Base-by-base conservation (phyloP, 371 early-diverging fungal species). In the Fennellomyces sp. region DNA sequence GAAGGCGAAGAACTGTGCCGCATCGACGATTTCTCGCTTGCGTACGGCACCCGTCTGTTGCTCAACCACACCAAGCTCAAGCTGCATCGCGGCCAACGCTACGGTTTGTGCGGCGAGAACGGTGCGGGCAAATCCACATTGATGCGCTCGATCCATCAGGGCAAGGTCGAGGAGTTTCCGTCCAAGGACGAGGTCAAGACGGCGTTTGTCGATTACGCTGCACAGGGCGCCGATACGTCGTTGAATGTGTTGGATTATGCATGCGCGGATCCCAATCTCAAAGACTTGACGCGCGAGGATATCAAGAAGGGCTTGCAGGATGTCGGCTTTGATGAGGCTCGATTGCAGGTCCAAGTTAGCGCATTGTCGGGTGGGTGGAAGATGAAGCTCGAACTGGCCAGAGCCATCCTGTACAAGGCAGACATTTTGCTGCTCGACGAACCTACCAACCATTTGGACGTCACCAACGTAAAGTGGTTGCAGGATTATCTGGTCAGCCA, bases 341-440 rank as follows among this genome's bases (percentile, higher is more conserved):
- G 85, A 65, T 80, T 81, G 26, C 65, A 73, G 26, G 76, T 76
- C 64, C 73, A 81, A 13, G 90, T 90, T 23, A 80, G 83, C 21
- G 73, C 81, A 27, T 73, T 95, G 12, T 91, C 91, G 52, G 94
- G 95, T 64, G 95, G 95, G 47, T 95, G 95, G 95, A 90, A 89
- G 74, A 92, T 92, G 92, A 91, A 92, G 77, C 72, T 91, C 21
- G 90, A 88, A 58, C 75, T 95, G 61, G 92, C 92, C 21, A 85
- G 90, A 60, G 95, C 94, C 42, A 86, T 95, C 72, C 73, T 91
- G 49, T 72, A 83, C 53, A 87, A 91, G 79, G 87, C 99, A 47
- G 93, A 96, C 75, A 90, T 99, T 58, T 73, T 99, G 36, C 76
- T 99, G 58, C 84, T 99, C 59, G 99, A 99, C 80, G 99, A 99